These are phyloP conservation scores for Irpex lacteus DNA, from an alignment of 1,284 basidiomycete genomes.

Conservation along the genomic window DNA sequence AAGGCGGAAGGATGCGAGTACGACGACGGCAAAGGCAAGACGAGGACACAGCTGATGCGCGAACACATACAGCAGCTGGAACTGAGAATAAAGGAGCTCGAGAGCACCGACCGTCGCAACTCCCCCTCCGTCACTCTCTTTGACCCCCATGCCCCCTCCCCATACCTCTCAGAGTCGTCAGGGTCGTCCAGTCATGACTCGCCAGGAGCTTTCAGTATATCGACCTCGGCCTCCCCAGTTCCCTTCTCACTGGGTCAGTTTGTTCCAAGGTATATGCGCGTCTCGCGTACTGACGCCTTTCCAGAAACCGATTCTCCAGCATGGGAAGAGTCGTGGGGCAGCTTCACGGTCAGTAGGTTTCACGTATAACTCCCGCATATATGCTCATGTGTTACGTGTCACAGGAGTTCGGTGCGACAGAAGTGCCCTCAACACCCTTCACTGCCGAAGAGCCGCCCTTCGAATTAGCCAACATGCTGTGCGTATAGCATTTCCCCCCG, in stretches of 20 bases:
- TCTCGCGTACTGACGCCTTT: constrained; percentile 7
- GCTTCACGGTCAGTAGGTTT: constrained; percentile 19
- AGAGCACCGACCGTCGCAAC: constrained; percentile 32
- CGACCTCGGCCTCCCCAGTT: constrained; percentile 60
- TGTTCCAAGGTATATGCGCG: constrained; percentile 14
- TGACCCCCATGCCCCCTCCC: constrained; percentile 35
- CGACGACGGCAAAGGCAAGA: constrained; percentile 47
- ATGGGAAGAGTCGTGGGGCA: constrained; percentile 26
- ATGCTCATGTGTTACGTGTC: not conserved
- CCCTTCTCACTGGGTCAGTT: constrained; percentile 32
- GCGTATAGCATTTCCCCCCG: constrained; percentile 26
- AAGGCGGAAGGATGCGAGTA: constrained; percentile 42
- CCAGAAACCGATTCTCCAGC: constrained; percentile 22
- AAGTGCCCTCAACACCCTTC: constrained; percentile 46
- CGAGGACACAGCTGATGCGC: constrained; percentile 43
- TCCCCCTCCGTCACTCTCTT: constrained; percentile 35
- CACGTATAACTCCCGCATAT: not conserved
- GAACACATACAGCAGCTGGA: constrained; percentile 41
- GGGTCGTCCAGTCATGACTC: constrained; percentile 61
- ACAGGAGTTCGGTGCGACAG: constrained; percentile 40
- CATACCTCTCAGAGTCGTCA: constrained; percentile 50
- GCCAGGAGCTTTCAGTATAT: constrained; percentile 54
- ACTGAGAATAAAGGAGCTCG: constrained; percentile 40
- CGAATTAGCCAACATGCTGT: constrained; percentile 68
- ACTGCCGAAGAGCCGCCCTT: constrained; percentile 53